Evolutionary conservation across 306 rosid species (phyloP).

Genomic region (Fragaria iinumae): DNA sequence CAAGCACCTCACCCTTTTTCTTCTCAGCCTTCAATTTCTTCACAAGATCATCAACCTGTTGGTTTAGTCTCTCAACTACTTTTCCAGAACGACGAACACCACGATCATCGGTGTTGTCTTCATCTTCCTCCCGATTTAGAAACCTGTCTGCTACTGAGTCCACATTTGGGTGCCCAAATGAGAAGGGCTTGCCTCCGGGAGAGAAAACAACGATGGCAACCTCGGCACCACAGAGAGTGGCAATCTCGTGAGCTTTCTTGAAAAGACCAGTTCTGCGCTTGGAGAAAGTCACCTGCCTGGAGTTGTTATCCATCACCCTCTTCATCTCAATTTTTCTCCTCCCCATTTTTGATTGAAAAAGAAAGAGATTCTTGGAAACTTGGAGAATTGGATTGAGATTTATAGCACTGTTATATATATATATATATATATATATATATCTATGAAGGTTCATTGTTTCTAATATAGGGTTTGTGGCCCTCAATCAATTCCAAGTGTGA

Average conservation of each 20-base stretch:
- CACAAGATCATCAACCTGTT: constrained; percentile 12
- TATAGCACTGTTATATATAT: too few relatives aligned
- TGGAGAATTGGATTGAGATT: constrained; percentile 1
- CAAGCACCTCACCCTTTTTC: constrained; percentile 26
- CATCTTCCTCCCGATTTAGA: constrained; percentile 21
- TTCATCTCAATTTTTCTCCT: constrained; percentile 49
- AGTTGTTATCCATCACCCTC: constrained; percentile 31
- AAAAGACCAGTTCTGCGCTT: constrained; percentile 57
- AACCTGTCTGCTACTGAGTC: constrained; percentile 30
- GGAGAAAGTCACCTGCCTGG: constrained; percentile 49
- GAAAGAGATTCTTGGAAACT: background rate
- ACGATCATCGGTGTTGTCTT: background rate
- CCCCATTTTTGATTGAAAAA: constrained; percentile 20
- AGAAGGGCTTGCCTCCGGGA: constrained; percentile 41
- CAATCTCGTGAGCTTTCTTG: constrained; percentile 63
- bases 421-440: too few relatives aligned
- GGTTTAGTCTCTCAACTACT: constrained; percentile 24
- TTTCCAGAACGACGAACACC: background rate
- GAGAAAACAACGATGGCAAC: constrained; percentile 47
- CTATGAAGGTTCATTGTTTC: constrained; percentile 25
- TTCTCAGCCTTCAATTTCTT: constrained; percentile 34
- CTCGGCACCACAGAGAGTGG: constrained; percentile 45
- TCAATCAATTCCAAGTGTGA: background rate
- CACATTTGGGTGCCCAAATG: constrained; percentile 50
- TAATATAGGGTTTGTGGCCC: constrained; percentile 32